Percentiles rank a stretch among this genome's conserved stretches.
phyloP scores from a whole-genome alignment of 106 monocot genomes.

The Amphibolis antarctica region DNA sequence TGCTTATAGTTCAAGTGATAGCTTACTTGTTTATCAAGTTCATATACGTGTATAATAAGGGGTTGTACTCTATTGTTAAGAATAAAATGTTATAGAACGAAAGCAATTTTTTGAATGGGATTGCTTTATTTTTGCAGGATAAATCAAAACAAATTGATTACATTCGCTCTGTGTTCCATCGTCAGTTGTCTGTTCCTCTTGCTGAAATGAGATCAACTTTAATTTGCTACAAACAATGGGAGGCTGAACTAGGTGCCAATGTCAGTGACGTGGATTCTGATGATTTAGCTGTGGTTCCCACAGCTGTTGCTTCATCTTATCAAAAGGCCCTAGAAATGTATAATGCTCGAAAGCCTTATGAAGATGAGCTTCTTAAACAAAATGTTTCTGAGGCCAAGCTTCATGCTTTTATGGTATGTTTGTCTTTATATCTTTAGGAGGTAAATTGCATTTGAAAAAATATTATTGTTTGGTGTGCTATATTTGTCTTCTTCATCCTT shows the following conservation, averaged over 20 bases:
- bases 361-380: slow-evolving; percentile 37
- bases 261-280: slow-evolving; percentile 22
- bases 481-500: slow-evolving; percentile 4
- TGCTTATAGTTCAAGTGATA: no score
- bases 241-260: slow-evolving; percentile 56
- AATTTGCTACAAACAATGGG: slow-evolving; percentile 72
- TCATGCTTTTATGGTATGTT: slow-evolving; percentile 53
- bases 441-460: neutral
- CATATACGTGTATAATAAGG: no score
- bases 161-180: slow-evolving; percentile 73
- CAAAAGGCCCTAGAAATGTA: slow-evolving; percentile 63
- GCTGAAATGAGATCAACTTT: slow-evolving; percentile 46
- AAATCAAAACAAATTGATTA: slow-evolving; percentile 60
- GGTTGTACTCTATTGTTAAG: no score
- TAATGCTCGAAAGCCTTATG: slow-evolving; percentile 54
- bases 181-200: slow-evolving; percentile 82
- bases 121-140: slow-evolving; percentile 35
- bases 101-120: neutral
- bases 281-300: slow-evolving; percentile 50
- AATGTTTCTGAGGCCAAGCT: slow-evolving; percentile 50
- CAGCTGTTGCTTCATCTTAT: slow-evolving; percentile 57
- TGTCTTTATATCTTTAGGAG: neutral
- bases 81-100: no score
- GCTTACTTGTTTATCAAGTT: no score
- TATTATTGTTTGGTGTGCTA: neutral